These are phyloP conservation scores for Fusarium setosum DNA, from an alignment of 2,329 filamentous ascomycete species.

Conservation along the genomic window DNA sequence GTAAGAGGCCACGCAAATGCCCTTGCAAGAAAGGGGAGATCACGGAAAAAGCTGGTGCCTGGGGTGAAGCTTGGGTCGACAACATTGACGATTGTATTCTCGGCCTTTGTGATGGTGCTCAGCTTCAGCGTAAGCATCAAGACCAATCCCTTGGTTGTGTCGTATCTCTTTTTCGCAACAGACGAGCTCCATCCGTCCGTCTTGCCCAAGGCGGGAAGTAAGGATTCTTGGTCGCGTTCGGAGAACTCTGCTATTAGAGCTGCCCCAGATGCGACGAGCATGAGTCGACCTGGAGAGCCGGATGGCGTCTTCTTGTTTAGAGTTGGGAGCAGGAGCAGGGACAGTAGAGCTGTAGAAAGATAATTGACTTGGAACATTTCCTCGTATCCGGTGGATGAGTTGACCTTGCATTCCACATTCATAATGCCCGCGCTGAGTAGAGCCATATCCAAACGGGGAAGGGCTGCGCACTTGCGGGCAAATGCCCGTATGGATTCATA, in stretches of 20 bases:
- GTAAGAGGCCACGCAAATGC: slow-evolving; percentile 1
- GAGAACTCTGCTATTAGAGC: slow-evolving; percentile 1
- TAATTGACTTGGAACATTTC: slow-evolving; percentile 54
- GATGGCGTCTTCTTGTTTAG: slow-evolving; percentile 1
- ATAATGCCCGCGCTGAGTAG: slow-evolving; percentile 58
- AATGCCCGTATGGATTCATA: slow-evolving; percentile 58
- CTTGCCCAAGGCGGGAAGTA: slow-evolving; percentile 1
- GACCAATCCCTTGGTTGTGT: slow-evolving; percentile 11
- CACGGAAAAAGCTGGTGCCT: slow-evolving; percentile 4
- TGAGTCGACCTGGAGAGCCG: slow-evolving; percentile 7
- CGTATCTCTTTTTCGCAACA: slow-evolving; percentile 1
- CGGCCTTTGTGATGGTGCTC: neutral
- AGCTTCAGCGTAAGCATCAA: slow-evolving; percentile 13
- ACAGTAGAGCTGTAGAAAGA: slow-evolving; percentile 48
- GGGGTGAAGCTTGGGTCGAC: slow-evolving; percentile 15
- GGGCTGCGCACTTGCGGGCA: slow-evolving; percentile 43
- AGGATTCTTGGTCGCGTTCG: neutral
- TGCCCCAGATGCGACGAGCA: slow-evolving; percentile 13
- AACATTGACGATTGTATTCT: slow-evolving; percentile 15
- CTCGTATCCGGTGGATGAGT: slow-evolving; percentile 51
- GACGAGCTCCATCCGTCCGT: neutral
- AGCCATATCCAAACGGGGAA: slow-evolving; percentile 55
- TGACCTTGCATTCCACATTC: slow-evolving; percentile 30
- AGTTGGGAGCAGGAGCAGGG: slow-evolving; percentile 37
- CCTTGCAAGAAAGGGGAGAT: neutral